Percentiles rank a stretch among this genome's conserved stretches.
Evolutionary conservation across 208 protist species (phyloP).

Genomic region (Tritrichomonas musculus): DNA sequence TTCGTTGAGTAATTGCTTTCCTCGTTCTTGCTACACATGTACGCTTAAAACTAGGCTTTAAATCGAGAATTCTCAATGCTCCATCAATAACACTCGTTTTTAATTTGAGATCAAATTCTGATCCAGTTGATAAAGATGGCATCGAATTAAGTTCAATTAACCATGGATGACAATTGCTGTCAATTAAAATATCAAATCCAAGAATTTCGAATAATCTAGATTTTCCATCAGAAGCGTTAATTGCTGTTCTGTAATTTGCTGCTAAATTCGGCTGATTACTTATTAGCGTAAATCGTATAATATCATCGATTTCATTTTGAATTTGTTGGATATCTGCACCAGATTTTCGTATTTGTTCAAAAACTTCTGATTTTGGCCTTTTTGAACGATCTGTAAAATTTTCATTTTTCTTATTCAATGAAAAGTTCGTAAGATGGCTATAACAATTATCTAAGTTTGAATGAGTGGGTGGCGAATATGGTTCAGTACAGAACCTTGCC

Average conservation of each 20-base stretch:
- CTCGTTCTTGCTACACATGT: background rate
- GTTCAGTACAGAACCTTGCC: slow-evolving; percentile 51
- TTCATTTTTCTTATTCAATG: slow-evolving; percentile 48
- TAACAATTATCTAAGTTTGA: slow-evolving; percentile 39
- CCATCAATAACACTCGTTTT: slow-evolving; percentile 38
- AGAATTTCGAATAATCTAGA: slow-evolving; percentile 42
- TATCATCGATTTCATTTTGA: background rate
- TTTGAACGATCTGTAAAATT: slow-evolving; percentile 1
- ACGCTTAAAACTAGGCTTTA: background rate
- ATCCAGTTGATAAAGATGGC: slow-evolving; percentile 38
- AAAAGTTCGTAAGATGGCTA: slow-evolving; percentile 53
- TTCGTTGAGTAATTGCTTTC: background rate
- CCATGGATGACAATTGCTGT: slow-evolving; percentile 38
- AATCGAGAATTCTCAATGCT: slow-evolving; percentile 40
- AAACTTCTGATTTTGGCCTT: background rate
- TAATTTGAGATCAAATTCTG: slow-evolving; percentile 38
- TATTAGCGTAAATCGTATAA: background rate
- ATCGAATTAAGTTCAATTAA: slow-evolving; percentile 47
- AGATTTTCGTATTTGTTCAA: background rate
- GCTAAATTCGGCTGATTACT: background rate
- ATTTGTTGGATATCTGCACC: background rate
- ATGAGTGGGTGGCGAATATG: slow-evolving; percentile 41
- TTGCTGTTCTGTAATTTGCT: background rate
- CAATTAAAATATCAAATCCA: slow-evolving; percentile 49
- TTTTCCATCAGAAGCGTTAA: background rate